Percentiles rank a stretch among this genome's conserved stretches.
Evolutionary conservation across 768 basidiomycete species (phyloP).

Genomic region (Macrolepiota dolichaula): DNA sequence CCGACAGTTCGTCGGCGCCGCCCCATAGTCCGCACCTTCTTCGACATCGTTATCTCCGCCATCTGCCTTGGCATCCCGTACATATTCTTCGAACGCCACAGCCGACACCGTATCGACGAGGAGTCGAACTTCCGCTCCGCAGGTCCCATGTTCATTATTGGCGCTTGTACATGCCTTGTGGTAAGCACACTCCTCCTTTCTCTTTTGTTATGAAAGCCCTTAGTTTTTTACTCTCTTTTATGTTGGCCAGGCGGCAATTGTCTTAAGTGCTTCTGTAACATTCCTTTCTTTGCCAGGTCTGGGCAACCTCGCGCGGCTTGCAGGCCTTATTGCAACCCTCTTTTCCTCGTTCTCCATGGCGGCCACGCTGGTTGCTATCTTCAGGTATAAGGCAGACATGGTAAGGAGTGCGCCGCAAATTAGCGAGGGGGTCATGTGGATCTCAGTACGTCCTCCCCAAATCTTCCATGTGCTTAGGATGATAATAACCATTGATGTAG

Average conservation of each 20-base stretch:
- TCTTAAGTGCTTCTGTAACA: slow-evolving; percentile 79
- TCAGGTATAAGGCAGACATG: slow-evolving; percentile 67
- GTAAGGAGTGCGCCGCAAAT: slow-evolving; percentile 45
- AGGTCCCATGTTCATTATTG: slow-evolving; percentile 59
- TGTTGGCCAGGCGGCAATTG: slow-evolving; percentile 63
- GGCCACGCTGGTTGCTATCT: slow-evolving; percentile 65
- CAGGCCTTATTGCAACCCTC: slow-evolving; percentile 64
- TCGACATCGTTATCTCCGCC: slow-evolving; percentile 58
- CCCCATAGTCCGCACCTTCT: slow-evolving; percentile 43
- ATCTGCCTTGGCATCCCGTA: slow-evolving; percentile 80
- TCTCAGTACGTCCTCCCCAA: slow-evolving; percentile 34
- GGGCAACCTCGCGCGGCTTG: slow-evolving; percentile 58
- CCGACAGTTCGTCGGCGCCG: slow-evolving; percentile 28
- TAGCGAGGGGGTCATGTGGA: slow-evolving; percentile 52
- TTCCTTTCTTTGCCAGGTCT: slow-evolving; percentile 77
- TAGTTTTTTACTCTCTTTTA: slow-evolving; percentile 14
- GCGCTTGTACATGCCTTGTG: slow-evolving; percentile 62
- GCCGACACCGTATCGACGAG: slow-evolving; percentile 50
- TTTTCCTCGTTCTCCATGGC: slow-evolving; percentile 70
- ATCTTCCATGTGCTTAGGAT: neutral
- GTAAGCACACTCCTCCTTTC: slow-evolving; percentile 35
- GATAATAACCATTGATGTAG: slow-evolving; percentile 26
- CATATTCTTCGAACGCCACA: slow-evolving; percentile 58
- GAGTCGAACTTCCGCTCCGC: slow-evolving; percentile 52
- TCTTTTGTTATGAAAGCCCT: slow-evolving; percentile 10